Conservation (phyloP, 2,329 filamentous ascomycete genomes). For the Ceratocystis colombiana region DNA sequence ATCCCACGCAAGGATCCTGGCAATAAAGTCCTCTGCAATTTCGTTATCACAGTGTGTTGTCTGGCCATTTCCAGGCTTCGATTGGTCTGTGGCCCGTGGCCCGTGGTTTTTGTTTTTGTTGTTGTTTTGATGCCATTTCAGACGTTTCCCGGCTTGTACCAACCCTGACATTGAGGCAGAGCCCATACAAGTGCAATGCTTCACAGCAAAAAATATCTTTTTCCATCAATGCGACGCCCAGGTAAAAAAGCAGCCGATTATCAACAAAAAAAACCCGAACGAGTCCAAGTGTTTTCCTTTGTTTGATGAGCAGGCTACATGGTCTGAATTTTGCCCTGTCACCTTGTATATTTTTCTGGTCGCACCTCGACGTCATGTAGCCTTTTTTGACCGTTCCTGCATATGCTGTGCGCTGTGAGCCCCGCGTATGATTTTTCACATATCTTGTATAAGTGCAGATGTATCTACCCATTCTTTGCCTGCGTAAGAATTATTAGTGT, state of each 20-base stretch:
- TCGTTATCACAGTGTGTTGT: not conserved
- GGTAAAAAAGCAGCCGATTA: not conserved
- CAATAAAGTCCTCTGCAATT: constrained; percentile 4
- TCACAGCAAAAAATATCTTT: not conserved
- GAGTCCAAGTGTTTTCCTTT: not conserved
- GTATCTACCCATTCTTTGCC: not conserved
- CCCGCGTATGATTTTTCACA: not conserved
- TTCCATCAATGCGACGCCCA: constrained; percentile 6
- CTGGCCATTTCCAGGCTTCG: not conserved
- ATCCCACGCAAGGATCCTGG: constrained; percentile 7
- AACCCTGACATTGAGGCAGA: constrained; percentile 4
- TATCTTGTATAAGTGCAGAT: not conserved
- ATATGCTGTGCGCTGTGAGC: not conserved
- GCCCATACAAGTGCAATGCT: not conserved
- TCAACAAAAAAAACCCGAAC: not conserved
- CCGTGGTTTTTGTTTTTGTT: constrained; percentile 11
- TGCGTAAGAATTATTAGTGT: too few species aligned
- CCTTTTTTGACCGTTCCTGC: not conserved
- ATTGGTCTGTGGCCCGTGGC: not conserved
- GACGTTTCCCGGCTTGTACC: not conserved
- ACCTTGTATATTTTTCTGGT: too few species aligned
- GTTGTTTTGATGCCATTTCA: constrained; percentile 4
- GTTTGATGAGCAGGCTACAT: not conserved
- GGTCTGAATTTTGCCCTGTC: not conserved
- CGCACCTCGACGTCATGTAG: not conserved